Conservation (phyloP, 768 basidiomycete species). For the Daedaleopsis sinensis region DNA sequence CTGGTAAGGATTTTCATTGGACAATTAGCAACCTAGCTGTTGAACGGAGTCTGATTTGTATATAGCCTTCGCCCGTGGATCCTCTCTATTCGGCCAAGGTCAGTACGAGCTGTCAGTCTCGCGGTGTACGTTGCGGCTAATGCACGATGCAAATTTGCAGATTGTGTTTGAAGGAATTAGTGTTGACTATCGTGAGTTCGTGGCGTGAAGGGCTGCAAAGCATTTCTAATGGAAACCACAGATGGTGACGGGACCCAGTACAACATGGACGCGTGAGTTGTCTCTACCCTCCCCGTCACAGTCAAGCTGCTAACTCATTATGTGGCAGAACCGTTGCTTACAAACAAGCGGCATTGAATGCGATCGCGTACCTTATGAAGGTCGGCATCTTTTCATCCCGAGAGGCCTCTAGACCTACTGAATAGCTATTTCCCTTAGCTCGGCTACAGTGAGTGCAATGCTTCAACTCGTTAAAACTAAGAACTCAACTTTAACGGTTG, state of each 20-base stretch:
- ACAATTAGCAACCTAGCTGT: too few species aligned
- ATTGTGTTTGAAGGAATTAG: slow-evolving; percentile 77
- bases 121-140: too few species aligned
- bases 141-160: slow-evolving; percentile 35
- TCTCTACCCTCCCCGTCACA: not conserved
- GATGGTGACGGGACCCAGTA: slow-evolving; percentile 78
- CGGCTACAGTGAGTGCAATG: slow-evolving; percentile 62
- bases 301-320: not conserved
- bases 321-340: slow-evolving; percentile 67
- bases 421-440: slow-evolving; percentile 43
- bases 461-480: not conserved
- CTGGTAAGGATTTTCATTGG: slow-evolving; percentile 42
- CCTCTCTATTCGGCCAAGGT: slow-evolving; percentile 75
- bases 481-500: not conserved
- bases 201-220: not conserved
- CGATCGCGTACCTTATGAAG: slow-evolving; percentile 74
- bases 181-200: slow-evolving; percentile 64
- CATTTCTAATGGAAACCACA: slow-evolving; percentile 24
- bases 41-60: not conserved
- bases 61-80: slow-evolving; percentile 72
- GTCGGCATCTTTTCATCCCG: slow-evolving; percentile 31
- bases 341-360: slow-evolving; percentile 78
- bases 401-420: not conserved
- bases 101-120: not conserved
- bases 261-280: slow-evolving; percentile 70